Base-by-base conservation (phyloP, 441 rosid species). In the Syzygium malaccense region DNA sequence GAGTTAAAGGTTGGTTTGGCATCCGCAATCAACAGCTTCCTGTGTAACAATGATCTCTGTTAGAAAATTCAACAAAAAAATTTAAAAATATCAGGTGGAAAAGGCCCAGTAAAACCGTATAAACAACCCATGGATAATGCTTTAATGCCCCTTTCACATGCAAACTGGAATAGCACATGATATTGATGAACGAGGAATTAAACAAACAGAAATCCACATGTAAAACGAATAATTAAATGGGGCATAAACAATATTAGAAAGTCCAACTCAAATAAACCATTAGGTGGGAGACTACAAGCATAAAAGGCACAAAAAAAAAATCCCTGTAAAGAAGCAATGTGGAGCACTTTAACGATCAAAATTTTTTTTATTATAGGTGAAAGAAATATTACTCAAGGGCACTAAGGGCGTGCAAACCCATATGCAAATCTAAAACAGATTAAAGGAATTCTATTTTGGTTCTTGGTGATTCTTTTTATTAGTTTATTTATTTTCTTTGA, bases 21-120 rank as follows among this genome's bases (percentile, higher is more conserved):
- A 88, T 96, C 97, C 64, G 88, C 92, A 30, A 96, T 94, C 95
- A 98, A 90, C 91, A 87, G 88, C 91, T 93, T 94, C 96, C 99
- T 96, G 95, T 93, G 92, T 86, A n/a, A 75, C 78, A 84, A 87
- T 62, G 19, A 55, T 55, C 60, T 15, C 79, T 32, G 55, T 19
- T 53, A 48, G 60, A 87, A 51, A n/a, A n/a, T 75, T 78, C 37
- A 87, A 79, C 32, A 33, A 14, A 30, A 68, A 68, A 4, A 85
- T 17, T 15, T 48, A 14, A 57, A 33, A 32, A 19, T 49, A 26
- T 64, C 53, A 87, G 55, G 12, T 75, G 41, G 49, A 87, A 87
- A 23, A 41, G 26, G 25, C 83, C 18, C 83, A 75, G 83, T 41
- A 37, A 45, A 37, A 75, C 83, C 17, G 8, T 23, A 23, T 75